These are phyloP conservation scores for Vigna mungo DNA, from an alignment of 306 rosid genomes.

Conservation along the genomic window DNA sequence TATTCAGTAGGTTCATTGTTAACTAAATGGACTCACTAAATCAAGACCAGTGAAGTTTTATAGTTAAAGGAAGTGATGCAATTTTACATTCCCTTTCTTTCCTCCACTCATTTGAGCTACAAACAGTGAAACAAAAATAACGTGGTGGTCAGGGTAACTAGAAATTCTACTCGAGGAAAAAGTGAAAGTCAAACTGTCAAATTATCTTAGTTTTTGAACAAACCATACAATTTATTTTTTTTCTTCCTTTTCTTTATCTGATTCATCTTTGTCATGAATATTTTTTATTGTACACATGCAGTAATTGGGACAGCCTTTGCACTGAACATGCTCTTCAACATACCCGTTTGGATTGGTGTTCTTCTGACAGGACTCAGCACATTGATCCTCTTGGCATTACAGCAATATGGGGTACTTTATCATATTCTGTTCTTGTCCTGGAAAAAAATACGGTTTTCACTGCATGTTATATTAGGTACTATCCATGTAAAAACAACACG, in stretches of 20 bases:
- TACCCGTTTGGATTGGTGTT: constrained; percentile 63
- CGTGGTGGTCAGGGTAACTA: not conserved
- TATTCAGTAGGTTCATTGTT: not conserved
- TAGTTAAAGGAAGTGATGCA: constrained; percentile 21
- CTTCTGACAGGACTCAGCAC: constrained; percentile 63
- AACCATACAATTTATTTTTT: not conserved
- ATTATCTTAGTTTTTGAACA: constrained; percentile 21
- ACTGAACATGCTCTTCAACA: constrained; percentile 60
- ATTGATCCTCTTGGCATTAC: constrained; percentile 68
- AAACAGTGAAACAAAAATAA: not conserved
- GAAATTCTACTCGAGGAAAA: constrained; percentile 17
- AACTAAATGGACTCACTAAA: not conserved
- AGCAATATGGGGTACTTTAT: constrained; percentile 94
- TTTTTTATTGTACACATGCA: constrained; percentile 45
- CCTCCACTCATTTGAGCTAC: constrained; percentile 7
- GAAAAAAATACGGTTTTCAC: not conserved
- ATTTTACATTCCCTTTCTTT: not conserved
- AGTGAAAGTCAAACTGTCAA: constrained; percentile 8
- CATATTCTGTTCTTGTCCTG: constrained; percentile 24
- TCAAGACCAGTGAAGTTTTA: constrained; percentile 22
- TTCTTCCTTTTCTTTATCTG: constrained; percentile 7
- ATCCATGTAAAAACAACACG: constrained; percentile 4
- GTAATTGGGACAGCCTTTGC: constrained; percentile 68
- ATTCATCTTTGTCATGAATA: constrained; percentile 27
- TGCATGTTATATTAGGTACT: constrained; percentile 24